Base-by-base conservation (phyloP, 2,329 filamentous ascomycete species). In the Curvularia verruculosa region DNA sequence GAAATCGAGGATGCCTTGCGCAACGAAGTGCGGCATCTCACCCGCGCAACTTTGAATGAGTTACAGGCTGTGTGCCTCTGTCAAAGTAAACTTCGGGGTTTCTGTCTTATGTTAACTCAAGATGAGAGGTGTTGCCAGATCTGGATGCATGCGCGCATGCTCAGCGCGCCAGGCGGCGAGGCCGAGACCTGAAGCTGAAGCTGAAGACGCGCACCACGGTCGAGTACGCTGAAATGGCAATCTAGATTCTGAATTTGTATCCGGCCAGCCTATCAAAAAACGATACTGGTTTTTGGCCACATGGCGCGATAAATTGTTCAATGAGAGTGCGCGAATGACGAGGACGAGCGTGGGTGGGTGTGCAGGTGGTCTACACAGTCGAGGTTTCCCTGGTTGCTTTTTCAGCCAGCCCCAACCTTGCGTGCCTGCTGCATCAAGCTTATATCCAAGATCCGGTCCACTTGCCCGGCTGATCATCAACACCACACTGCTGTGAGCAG, bases 341-440 rank as follows among this genome's bases (percentile, higher is more conserved):
- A 31, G 15, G 15, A 23, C 46, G 31, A 49, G 46, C 28, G 46
- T 18, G 26, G 46, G 31, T 37, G 31, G 19, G 31, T 37, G 46
- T 24, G 23, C 34, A 26, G 15, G 21, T 26, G 45, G 29, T 37
- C 19, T 18, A 13, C 31, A 23, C 34, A 19, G 46, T 39, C 31
- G 31, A 37, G 46, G 31, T 18, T 37, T n/a, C 34, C 34, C 23
- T n/a, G 21, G 31, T 24, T 49, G 23, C 46, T 49, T 49, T 26
- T 49, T 49, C 46, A 49, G 46, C 46, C 34, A 39, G 46, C 34
- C 46, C 31, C 21, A 9, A 49, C 21, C 45, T 18, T 26, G 15
- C 34, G 34, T 24, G 21, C 46, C 34, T 49, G 46, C 45, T 21
- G 31, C 26, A 5, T 7, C 31, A 36, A 13, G 46, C 23, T 37